Percentiles rank a stretch among this genome's conserved stretches.
Conservation (phyloP, 495 filamentous ascomycete genomes). For the Penicillium mononematosum region DNA sequence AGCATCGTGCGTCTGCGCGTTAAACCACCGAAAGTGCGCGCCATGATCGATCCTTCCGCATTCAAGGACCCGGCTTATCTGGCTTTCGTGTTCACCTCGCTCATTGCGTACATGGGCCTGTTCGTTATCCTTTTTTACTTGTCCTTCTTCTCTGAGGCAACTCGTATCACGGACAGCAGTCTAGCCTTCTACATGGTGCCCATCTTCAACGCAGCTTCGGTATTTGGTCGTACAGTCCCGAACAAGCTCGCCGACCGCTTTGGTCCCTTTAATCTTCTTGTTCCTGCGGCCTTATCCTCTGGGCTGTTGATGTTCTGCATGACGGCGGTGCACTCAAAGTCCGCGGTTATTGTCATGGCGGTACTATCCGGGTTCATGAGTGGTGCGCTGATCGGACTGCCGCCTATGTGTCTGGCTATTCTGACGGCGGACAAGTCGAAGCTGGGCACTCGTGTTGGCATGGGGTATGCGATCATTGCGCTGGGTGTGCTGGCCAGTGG, state of each 20-base stretch:
- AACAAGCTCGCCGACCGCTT: slow-evolving; percentile 37
- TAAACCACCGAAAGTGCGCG: slow-evolving; percentile 14
- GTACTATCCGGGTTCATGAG: slow-evolving; percentile 15
- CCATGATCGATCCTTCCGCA: slow-evolving; percentile 29
- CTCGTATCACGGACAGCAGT: slow-evolving; percentile 5
- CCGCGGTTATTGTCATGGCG: slow-evolving; percentile 36
- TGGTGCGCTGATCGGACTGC: slow-evolving; percentile 9
- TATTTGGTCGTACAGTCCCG: slow-evolving; percentile 41
- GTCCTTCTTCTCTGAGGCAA: slow-evolving; percentile 13
- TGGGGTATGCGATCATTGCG: slow-evolving; percentile 16
- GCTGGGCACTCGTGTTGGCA: slow-evolving; percentile 36
- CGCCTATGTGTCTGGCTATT: background rate
- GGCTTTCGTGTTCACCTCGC: slow-evolving; percentile 25
- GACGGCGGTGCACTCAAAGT: slow-evolving; percentile 29
- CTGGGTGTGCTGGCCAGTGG: background rate
- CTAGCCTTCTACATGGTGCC: slow-evolving; percentile 41
- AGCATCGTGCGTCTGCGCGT: slow-evolving; percentile 41
- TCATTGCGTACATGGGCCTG: slow-evolving; percentile 31
- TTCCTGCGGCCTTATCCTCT: slow-evolving; percentile 27
- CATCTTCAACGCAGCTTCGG: slow-evolving; percentile 41
- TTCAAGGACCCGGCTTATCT: slow-evolving; percentile 35
- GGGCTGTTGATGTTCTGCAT: slow-evolving; percentile 32
- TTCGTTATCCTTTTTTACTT: slow-evolving; percentile 41
- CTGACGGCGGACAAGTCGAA: slow-evolving; percentile 13
- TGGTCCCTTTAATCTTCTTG: slow-evolving; percentile 38